These are phyloP conservation scores for Quercus bicolor DNA, from an alignment of 306 rosid genomes.

Conservation along the genomic window DNA sequence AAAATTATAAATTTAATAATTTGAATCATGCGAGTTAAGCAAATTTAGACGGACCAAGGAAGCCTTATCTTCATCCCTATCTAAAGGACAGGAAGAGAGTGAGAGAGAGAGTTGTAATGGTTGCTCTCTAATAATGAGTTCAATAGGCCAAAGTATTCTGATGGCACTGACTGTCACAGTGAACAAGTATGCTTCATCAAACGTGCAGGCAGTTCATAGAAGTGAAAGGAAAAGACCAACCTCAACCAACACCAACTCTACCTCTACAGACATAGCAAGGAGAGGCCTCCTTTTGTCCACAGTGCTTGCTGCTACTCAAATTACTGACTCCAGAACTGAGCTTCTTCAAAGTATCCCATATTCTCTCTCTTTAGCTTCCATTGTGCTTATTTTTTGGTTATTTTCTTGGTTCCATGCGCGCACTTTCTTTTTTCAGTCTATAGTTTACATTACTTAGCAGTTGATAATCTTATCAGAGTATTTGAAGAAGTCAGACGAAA, in stretches of 20 bases:
- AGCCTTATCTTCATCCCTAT: constrained; percentile 32
- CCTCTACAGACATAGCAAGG: constrained; percentile 38
- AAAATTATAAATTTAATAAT: not conserved
- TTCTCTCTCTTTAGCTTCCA: not conserved
- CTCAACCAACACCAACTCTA: not conserved
- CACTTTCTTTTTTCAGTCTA: not conserved
- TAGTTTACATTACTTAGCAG: not conserved
- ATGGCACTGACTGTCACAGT: constrained; percentile 81
- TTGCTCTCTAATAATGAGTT: constrained; percentile 46
- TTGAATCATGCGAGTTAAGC: not conserved
- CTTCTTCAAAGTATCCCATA: constrained; percentile 62
- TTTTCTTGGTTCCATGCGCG: not conserved
- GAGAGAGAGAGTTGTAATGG: constrained; percentile 6
- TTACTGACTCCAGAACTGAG: constrained; percentile 54
- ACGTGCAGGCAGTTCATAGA: constrained; percentile 62
- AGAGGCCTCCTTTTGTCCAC: constrained; percentile 65
- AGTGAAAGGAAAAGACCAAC: constrained; percentile 22
- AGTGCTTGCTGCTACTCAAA: constrained; percentile 45
- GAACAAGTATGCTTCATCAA: constrained; percentile 75
- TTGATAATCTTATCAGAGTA: constrained; percentile 47
- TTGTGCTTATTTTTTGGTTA: not conserved
- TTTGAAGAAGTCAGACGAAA: constrained; percentile 77
- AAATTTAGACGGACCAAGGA: not conserved
- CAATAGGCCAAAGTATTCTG: constrained; percentile 63
- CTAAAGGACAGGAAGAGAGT: constrained; percentile 5